Conservation (phyloP, 768 basidiomycete genomes). For the Mycena epipterygia region DNA sequence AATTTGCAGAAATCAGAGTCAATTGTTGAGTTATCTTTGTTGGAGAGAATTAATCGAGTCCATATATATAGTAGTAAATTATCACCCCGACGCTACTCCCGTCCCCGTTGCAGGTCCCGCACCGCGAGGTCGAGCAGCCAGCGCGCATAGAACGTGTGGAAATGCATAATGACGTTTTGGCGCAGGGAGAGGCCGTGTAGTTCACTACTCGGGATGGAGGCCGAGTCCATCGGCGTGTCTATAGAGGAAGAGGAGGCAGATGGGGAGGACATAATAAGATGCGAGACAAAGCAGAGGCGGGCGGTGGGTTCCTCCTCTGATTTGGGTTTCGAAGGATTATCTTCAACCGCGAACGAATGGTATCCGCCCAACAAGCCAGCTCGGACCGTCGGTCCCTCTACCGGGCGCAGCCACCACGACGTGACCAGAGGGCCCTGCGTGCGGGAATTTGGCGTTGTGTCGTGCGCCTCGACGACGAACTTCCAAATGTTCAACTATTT, state of each 20-base stretch:
- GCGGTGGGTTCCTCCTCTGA: neutral
- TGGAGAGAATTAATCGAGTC: too few species aligned
- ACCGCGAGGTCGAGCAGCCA: constrained; percentile 18
- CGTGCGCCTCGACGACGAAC: constrained; percentile 27
- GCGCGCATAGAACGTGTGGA: constrained; percentile 15
- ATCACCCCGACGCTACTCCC: too few species aligned
- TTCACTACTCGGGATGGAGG: neutral
- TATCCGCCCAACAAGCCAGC: constrained; percentile 13
- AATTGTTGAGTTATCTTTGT: too few species aligned
- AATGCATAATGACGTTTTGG: constrained; percentile 9
- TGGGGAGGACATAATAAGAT: constrained; percentile 1
- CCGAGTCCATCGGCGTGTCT: neutral
- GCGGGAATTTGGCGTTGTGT: neutral
- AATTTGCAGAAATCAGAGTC: too few species aligned
- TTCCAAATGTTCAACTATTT: neutral
- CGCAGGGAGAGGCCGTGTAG: neutral
- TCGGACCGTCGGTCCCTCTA: neutral
- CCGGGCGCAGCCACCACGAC: constrained; percentile 22
- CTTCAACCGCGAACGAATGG: constrained; percentile 24
- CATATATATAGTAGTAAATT: too few species aligned
- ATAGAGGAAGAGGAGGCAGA: neutral
- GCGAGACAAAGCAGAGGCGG: constrained; percentile 14
- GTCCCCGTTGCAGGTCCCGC: neutral
- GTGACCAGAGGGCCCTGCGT: neutral
- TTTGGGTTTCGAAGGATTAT: neutral